Evolutionary conservation across 176 grass and related monocot genomes (phyloP).

Genomic region (Juncus inflexus): DNA sequence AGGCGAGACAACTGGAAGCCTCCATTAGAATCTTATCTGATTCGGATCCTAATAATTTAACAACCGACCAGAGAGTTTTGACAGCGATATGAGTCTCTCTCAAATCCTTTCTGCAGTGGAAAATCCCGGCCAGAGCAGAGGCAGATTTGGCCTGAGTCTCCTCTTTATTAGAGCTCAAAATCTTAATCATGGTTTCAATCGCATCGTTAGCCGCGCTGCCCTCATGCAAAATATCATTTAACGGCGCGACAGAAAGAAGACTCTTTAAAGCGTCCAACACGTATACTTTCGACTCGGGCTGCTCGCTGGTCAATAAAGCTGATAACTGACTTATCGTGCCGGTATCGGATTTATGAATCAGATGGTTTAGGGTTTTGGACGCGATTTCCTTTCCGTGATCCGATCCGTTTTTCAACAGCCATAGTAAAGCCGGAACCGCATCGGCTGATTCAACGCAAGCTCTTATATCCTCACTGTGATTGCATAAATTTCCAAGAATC

Average conservation of each 20-base stretch:
- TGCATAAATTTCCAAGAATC: constrained; percentile 99
- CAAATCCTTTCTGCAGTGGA: constrained; percentile 91
- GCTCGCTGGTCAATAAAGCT: constrained; percentile 89
- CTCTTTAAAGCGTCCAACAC: constrained; percentile 94
- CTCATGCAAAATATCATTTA: constrained; percentile 96
- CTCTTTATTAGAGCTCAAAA: constrained; percentile 71
- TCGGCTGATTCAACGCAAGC: constrained; percentile 99
- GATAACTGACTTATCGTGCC: constrained; percentile 96
- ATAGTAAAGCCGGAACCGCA: constrained; percentile 96
- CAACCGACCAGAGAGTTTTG: constrained; percentile 74
- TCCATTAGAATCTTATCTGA: constrained; percentile 75
- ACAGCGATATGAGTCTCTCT: constrained; percentile 82
- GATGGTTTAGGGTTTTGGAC: constrained; percentile 96
- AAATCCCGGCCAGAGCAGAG: constrained; percentile 83
- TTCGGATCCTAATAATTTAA: constrained; percentile 77
- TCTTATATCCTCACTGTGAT: constrained; percentile 98
- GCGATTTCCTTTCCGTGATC: constrained; percentile 99
- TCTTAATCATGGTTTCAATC: constrained; percentile 97
- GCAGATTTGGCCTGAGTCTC: constrained; percentile 98
- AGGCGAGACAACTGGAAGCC: constrained; percentile 78
- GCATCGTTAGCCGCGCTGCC: constrained; percentile 98
- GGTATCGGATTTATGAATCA: constrained; percentile 98
- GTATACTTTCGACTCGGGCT: constrained; percentile 97
- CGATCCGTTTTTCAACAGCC: constrained; percentile 99
- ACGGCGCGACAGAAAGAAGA: constrained; percentile 88